Conservation (phyloP, 441 rosid genomes). For the Erysimum cheiri region DNA sequence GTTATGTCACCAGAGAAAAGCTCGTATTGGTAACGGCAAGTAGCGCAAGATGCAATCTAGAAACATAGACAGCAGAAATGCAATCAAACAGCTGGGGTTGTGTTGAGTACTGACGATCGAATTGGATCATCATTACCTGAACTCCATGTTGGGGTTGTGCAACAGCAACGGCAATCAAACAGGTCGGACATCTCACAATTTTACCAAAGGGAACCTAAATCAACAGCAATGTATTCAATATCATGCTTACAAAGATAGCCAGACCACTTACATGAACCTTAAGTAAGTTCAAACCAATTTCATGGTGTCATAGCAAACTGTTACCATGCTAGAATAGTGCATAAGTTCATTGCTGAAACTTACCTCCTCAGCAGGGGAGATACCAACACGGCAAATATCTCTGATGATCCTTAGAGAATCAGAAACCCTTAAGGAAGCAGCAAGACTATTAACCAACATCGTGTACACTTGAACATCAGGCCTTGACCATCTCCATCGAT, state of each 20-base stretch:
- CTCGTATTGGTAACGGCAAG: conserved; percentile 89
- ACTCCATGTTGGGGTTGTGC: conserved; percentile 90
- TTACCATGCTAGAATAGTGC: neutral
- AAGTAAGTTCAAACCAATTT: neutral
- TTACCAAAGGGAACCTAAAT: conserved; percentile 90
- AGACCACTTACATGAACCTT: neutral
- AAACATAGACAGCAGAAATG: conserved; percentile 26
- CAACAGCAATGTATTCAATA: neutral
- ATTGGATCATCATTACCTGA: conserved; percentile 58
- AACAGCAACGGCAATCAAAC: conserved; percentile 79
- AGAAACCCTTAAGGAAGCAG: conserved; percentile 77
- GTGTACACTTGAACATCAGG: conserved; percentile 75
- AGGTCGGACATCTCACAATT: conserved; percentile 89
- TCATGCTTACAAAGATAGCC: conserved; percentile 6
- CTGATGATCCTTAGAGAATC: conserved; percentile 77
- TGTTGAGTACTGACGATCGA: neutral
- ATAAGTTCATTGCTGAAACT: neutral
- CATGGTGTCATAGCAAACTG: neutral
- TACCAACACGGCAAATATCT: conserved; percentile 83
- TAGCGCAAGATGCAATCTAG: conserved; percentile 84
- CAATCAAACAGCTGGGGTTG: too few relatives aligned
- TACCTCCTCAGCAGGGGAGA: conserved; percentile 89
- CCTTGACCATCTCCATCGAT: conserved; percentile 92
- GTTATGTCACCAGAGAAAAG: conserved; percentile 86
- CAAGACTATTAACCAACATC: conserved; percentile 69